Conservation (phyloP, 306 rosid species). For the Cucumis sativus region Cucumber_9930_V3 NC_026655.2:32533501-32534000, state of each 20-base stretch:
- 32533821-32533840: background rate
- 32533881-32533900: background rate
- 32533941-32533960: background rate
- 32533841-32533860: background rate
- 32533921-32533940: background rate
- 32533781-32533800: conserved; percentile 12
- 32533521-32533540: no score
- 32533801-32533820: background rate
- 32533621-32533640: no score
- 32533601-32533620: no score
- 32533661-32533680: no score
- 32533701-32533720: background rate
- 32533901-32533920: background rate
- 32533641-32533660: no score
- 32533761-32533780: conserved; percentile 57
- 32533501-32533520: no score
- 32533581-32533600: no score
- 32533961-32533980: background rate
- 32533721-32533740: conserved; percentile 41
- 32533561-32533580: no score
- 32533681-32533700: no score
- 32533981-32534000: background rate
- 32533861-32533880: background rate
- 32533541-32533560: no score
- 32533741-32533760: conserved; percentile 64